phyloP scores from a whole-genome alignment of 805 yeast genomes.

The Tetrapisispora phaffii region DNA sequence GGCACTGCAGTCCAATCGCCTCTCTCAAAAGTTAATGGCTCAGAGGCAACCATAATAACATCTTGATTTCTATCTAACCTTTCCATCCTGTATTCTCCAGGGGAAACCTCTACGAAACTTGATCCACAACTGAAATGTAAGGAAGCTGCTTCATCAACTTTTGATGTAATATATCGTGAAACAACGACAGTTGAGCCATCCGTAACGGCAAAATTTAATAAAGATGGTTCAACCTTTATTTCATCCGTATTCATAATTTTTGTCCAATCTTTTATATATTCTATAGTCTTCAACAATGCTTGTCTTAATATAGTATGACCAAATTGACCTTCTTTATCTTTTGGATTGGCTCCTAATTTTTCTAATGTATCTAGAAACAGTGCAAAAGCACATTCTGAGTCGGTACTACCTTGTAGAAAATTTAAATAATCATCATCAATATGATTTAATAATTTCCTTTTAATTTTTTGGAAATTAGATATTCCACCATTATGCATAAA shows the following conservation, averaged over 20 bases:
- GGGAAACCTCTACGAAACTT: constrained; percentile 77
- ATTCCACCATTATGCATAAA: constrained; percentile 98
- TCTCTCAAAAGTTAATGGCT: constrained; percentile 91
- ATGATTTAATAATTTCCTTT: constrained; percentile 60
- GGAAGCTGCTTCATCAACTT: constrained; percentile 92
- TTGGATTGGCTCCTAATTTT: constrained; percentile 68
- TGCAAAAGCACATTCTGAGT: constrained; percentile 92
- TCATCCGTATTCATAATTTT: constrained; percentile 33
- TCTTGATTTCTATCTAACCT: constrained; percentile 86
- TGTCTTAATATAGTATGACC: constrained; percentile 50
- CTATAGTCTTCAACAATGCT: constrained; percentile 68
- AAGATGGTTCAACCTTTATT: constrained; percentile 55
- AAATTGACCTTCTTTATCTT: constrained; percentile 35
- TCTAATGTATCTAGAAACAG: constrained; percentile 67
- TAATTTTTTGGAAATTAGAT: constrained; percentile 60
- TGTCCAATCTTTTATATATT: constrained; percentile 71
- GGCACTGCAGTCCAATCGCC: constrained; percentile 98
- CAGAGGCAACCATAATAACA: constrained; percentile 93
- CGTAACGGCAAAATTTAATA: constrained; percentile 88
- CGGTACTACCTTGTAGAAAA: constrained; percentile 85
- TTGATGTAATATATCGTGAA: constrained; percentile 79
- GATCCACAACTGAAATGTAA: constrained; percentile 92
- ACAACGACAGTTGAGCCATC: constrained; percentile 85
- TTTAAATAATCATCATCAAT: constrained; percentile 73
- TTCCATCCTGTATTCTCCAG: constrained; percentile 91